Evolutionary conservation across 2,329 filamentous ascomycete species (phyloP).

Genomic region (Metarhizium brunneum): DNA sequence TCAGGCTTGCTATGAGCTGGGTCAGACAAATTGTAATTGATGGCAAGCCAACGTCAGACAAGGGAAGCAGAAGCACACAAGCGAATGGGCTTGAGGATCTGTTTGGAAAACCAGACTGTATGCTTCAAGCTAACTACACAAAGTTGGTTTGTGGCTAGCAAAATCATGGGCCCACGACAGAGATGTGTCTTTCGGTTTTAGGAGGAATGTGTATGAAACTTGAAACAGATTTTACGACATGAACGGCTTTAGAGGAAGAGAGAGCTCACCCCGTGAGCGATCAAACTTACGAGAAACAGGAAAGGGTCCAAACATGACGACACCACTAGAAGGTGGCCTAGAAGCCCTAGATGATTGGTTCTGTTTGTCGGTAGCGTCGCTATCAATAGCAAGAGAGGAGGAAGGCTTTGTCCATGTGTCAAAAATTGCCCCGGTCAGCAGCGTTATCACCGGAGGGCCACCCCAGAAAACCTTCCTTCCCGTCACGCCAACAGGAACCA

Average conservation of each 20-base stretch:
- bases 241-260: conserved; percentile 3
- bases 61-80: neutral
- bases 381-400: neutral
- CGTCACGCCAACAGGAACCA: neutral
- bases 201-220: neutral
- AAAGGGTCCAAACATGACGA: conserved; percentile 35
- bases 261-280: neutral
- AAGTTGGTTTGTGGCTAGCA: neutral
- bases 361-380: neutral
- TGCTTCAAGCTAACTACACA: neutral
- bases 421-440: neutral
- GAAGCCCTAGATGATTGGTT: neutral
- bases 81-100: neutral
- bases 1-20: conserved; percentile 18
- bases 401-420: neutral
- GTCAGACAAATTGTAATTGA: conserved; percentile 2
- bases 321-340: neutral
- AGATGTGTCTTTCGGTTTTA: neutral
- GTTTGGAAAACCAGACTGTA: neutral
- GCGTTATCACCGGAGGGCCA: neutral
- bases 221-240: neutral
- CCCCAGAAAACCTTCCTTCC: neutral
- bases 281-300: conserved; percentile 28
- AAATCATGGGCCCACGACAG: neutral
- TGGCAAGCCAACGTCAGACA: neutral